These are phyloP conservation scores for Collybiopsis luxurians DNA, from an alignment of 768 basidiomycete species.

Conservation along the genomic window DNA sequence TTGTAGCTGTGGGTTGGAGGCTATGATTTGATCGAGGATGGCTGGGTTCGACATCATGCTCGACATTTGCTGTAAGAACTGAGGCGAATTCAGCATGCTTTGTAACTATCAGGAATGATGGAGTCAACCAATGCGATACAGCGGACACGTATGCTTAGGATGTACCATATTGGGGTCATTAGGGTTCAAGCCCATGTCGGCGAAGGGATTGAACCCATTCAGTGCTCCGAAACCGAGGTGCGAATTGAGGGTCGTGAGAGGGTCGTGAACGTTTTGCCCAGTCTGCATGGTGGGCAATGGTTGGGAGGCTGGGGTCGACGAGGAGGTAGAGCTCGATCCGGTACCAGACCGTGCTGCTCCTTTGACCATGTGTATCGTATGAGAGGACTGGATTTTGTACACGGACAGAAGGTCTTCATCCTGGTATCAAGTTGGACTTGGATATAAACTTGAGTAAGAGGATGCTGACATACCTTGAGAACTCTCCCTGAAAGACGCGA, in stretches of 20 bases:
- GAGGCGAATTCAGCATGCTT: slow-evolving; percentile 79
- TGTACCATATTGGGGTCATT: slow-evolving; percentile 94
- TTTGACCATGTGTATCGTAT: slow-evolving; percentile 95
- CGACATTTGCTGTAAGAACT: slow-evolving; percentile 88
- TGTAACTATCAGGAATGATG: slow-evolving; percentile 52
- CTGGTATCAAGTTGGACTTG: slow-evolving; percentile 29
- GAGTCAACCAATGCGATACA: slow-evolving; percentile 5
- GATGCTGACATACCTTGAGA: slow-evolving; percentile 50
- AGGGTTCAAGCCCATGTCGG: slow-evolving; percentile 84
- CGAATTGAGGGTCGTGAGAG: slow-evolving; percentile 79
- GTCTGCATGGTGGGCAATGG: slow-evolving; percentile 84
- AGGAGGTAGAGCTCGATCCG: slow-evolving; percentile 27
- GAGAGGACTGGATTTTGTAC: slow-evolving; percentile 88
- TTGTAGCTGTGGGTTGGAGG: slow-evolving; percentile 74
- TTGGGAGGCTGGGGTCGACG: slow-evolving; percentile 46
- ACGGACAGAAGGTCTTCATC: slow-evolving; percentile 79
- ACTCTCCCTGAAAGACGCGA: slow-evolving; percentile 52
- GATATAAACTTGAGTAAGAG: background rate
- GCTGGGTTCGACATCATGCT: slow-evolving; percentile 83
- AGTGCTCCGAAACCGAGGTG: slow-evolving; percentile 75
- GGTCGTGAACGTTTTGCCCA: slow-evolving; percentile 86
- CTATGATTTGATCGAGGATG: slow-evolving; percentile 85
- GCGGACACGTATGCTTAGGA: slow-evolving; percentile 10
- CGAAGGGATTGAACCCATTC: slow-evolving; percentile 90
- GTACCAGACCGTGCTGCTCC: slow-evolving; percentile 59